Base-by-base conservation (phyloP, 805 yeast genomes). In the Teunomyces gatunensis region DNA sequence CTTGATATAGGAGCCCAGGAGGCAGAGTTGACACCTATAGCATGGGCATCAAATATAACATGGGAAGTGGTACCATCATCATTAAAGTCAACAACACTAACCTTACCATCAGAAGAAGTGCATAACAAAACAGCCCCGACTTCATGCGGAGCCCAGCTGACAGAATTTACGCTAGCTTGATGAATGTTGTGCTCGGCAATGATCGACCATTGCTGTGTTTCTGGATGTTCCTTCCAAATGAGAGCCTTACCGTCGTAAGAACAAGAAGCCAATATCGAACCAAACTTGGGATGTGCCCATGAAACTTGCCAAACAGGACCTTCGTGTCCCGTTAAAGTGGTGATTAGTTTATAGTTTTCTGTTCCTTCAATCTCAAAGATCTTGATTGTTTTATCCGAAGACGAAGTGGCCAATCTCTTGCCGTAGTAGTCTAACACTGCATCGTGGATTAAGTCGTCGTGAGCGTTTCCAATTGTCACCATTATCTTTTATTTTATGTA, bases 241-340 rank as follows among this genome's bases (percentile, higher is more conserved):
- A 91, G 72, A 13, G 89, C 97, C 60, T 87, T 87, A 46, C 99
- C 99, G 64, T 94, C 97, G 63, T 89, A 94, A 1, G 97, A 89
- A 57, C 96, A 89, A 21, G 96, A 86, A 1, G 99, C 99, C 54
- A 94, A 76, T 53, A 92, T 89, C 11, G 89, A 85, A 34, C 99
- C 99, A 63, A 92, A 94, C 67, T 92, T 92, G 28, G 99, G 99
- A 65, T 94, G 99, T 2, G 98, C 98, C 99, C 99, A 94, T 46
- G 89, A 82, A 17, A 90, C 96, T 71, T 92, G 96, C 99, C 99
- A 94, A 42, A 94, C 97, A 10, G 99, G 98, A 29, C 98, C 99
- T 53, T 90, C 97, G 67, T 94, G 99, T 33, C 96, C 97, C 42
- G 80, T 76, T 53, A 94, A 74, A 1, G 98, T 91, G 55, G 90